Conservation (phyloP, 768 basidiomycete species). For the Hericium coralloides region DNA sequence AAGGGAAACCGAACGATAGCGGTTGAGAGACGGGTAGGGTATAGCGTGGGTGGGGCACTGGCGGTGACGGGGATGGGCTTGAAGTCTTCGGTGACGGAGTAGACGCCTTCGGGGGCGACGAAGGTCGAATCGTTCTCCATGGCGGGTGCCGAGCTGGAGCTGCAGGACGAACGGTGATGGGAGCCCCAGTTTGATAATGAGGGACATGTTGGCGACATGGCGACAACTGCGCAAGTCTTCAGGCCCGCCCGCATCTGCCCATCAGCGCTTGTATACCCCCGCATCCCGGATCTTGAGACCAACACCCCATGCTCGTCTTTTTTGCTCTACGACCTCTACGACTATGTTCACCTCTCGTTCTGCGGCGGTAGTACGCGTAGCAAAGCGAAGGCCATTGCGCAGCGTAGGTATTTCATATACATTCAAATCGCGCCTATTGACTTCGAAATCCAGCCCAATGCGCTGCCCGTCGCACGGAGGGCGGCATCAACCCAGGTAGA, state of each 20-base stretch:
- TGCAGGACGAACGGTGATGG: background rate
- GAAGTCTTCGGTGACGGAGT: constrained; percentile 82
- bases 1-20: constrained; percentile 56
- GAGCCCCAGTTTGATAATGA: constrained; percentile 7
- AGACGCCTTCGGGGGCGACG: constrained; percentile 85
- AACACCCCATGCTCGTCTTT: constrained; percentile 9
- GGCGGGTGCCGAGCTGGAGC: constrained; percentile 10
- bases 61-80: constrained; percentile 42
- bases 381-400: constrained; percentile 6
- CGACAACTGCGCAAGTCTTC: background rate
- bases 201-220: background rate
- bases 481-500: constrained; percentile 32
- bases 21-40: constrained; percentile 56
- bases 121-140: constrained; percentile 81
- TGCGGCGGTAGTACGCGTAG: constrained; percentile 11
- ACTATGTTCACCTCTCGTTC: constrained; percentile 16
- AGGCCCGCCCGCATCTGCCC: background rate
- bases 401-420: constrained; percentile 3
- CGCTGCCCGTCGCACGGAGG: constrained; percentile 6
- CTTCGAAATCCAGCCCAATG: constrained; percentile 1
- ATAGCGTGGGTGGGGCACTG: constrained; percentile 29
- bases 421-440: background rate
- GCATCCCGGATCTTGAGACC: constrained; percentile 19
- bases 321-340: constrained; percentile 3
- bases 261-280: constrained; percentile 10